These are phyloP conservation scores for Rubus idaeus DNA, from an alignment of 306 rosid genomes.

Conservation along the genomic window DNA sequence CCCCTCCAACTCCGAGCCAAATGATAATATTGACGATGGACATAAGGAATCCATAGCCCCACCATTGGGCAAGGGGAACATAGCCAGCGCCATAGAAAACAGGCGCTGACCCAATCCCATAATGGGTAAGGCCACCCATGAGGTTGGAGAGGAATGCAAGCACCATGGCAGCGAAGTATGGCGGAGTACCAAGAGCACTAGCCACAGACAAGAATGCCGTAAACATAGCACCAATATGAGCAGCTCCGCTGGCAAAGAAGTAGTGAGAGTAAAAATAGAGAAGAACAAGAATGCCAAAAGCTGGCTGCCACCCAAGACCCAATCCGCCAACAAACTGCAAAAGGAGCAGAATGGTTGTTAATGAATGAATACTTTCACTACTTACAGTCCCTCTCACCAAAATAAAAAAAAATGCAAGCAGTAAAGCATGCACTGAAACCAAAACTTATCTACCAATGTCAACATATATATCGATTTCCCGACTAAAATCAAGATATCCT, in stretches of 20 bases:
- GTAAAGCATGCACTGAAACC: background rate
- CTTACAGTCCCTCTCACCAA: too few relatives aligned
- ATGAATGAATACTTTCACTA: conserved; percentile 22
- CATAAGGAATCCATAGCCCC: conserved; percentile 93
- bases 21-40: conserved; percentile 79
- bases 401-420: background rate
- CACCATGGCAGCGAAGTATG: conserved; percentile 83
- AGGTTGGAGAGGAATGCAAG: conserved; percentile 90
- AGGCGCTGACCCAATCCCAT: conserved; percentile 98
- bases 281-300: conserved; percentile 93
- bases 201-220: conserved; percentile 98
- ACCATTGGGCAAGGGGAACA: conserved; percentile 91
- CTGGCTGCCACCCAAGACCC: conserved; percentile 93
- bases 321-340: conserved; percentile 92
- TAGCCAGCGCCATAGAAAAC: conserved; percentile 95
- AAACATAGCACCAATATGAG: conserved; percentile 99
- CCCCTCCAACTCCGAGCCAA: conserved; percentile 91
- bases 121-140: conserved; percentile 99
- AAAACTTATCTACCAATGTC: background rate
- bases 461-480: background rate
- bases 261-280: conserved; percentile 97
- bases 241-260: conserved; percentile 99
- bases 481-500: background rate
- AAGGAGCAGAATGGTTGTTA: conserved; percentile 19
- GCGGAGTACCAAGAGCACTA: conserved; percentile 97